Conservation (phyloP, 345 rosid species). For the Salix suchowensis region DNA sequence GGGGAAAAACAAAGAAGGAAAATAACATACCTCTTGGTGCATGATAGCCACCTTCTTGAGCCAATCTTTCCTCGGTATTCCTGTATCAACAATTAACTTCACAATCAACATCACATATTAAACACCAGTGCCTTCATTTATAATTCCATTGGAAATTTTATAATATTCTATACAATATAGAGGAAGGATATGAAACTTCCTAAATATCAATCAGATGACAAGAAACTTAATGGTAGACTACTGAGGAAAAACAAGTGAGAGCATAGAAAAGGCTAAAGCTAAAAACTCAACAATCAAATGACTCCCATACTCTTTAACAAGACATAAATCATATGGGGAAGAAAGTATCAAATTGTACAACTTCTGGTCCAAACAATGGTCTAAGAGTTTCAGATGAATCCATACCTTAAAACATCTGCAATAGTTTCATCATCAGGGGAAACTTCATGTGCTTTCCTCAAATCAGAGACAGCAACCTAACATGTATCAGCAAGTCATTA, state of each 20-base stretch:
- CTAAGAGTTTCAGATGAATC: conserved; percentile 6
- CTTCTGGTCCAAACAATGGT: neutral
- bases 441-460: conserved; percentile 71
- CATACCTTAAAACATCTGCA: conserved; percentile 70
- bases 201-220: neutral
- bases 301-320: neutral
- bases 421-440: conserved; percentile 89
- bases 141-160: neutral
- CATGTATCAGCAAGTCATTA: conserved; percentile 9
- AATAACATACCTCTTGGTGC: conserved; percentile 44
- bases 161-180: neutral
- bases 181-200: neutral
- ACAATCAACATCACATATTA: neutral
- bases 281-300: neutral
- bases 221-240: neutral
- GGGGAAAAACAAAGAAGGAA: neutral
- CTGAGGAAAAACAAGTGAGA: neutral
- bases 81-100: conserved; percentile 1
- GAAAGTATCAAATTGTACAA: conserved; percentile 1
- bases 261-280: neutral
- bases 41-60: conserved; percentile 46
- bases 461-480: conserved; percentile 80
- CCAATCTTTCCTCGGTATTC: conserved; percentile 30
- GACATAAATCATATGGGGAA: no score
- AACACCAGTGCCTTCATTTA: neutral